Conservation (phyloP, 2,329 filamentous ascomycete genomes). For the Beauveria varroae region DNA sequence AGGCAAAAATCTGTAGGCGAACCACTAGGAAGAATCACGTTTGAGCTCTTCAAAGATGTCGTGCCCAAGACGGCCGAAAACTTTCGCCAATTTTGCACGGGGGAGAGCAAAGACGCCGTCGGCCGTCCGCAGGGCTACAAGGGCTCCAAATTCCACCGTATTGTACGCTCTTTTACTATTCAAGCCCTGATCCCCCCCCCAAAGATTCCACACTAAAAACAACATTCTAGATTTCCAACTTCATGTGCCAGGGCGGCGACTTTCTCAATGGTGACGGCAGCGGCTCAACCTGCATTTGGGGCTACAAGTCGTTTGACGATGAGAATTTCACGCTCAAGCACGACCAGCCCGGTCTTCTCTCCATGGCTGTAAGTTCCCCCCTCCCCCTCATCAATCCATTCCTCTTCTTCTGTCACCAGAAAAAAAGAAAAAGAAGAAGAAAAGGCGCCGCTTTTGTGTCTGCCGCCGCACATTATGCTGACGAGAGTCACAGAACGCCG, state of each 20-base stretch:
- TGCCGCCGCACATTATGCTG: background rate
- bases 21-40: conserved; percentile 77
- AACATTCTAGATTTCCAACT: conserved; percentile 92
- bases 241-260: conserved; percentile 97
- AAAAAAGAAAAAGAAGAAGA: too few species aligned
- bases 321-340: conserved; percentile 84
- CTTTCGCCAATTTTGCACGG: conserved; percentile 94
- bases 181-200: too few species aligned
- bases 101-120: conserved; percentile 72
- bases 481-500: conserved; percentile 59
- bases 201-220: too few species aligned
- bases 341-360: conserved; percentile 70
- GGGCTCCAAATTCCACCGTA: conserved; percentile 85
- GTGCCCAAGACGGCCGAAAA: conserved; percentile 90
- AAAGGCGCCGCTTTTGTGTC: too few species aligned
- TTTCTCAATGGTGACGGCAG: conserved; percentile 92
- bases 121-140: conserved; percentile 89
- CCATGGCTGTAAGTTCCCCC: conserved; percentile 71
- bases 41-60: conserved; percentile 81
- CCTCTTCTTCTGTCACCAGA: background rate
- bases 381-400: background rate
- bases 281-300: conserved; percentile 82
- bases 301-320: conserved; percentile 74
- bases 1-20: conserved; percentile 52
- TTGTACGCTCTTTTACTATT: conserved; percentile 48